A percentile compares a stretch with the other conserved stretches of the same genome.
These are phyloP conservation scores for Trichoderma citrinoviride DNA, from an alignment of 2,329 filamentous ascomycete genomes.

Conservation along the genomic window DNA sequence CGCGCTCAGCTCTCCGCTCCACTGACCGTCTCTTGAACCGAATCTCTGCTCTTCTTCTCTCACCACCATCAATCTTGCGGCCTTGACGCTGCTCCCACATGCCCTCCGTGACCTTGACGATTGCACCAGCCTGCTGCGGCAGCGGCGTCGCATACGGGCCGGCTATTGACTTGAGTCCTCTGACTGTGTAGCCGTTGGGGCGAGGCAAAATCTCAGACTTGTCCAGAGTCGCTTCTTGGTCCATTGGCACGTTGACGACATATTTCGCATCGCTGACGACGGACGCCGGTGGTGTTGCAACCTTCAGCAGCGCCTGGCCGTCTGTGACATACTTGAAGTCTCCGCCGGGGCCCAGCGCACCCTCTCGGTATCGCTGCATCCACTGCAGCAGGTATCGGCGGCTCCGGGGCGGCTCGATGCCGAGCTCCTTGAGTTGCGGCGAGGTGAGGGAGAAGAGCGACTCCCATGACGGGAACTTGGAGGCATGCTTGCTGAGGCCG, in stretches of 20 bases:
- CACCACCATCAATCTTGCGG: slow-evolving; percentile 93
- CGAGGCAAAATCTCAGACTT: slow-evolving; percentile 28
- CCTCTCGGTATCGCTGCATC: slow-evolving; percentile 79
- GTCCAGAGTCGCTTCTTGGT: slow-evolving; percentile 36
- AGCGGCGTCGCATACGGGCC: slow-evolving; percentile 72
- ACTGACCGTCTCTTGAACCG: slow-evolving; percentile 80
- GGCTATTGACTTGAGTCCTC: slow-evolving; percentile 65
- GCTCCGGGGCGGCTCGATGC: slow-evolving; percentile 79
- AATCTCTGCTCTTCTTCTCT: slow-evolving; percentile 82
- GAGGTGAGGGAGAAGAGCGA: slow-evolving; percentile 81
- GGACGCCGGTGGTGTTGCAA: slow-evolving; percentile 42
- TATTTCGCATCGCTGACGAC: slow-evolving; percentile 47
- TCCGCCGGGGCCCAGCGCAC: slow-evolving; percentile 76
- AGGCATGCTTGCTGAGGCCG: slow-evolving; percentile 73
- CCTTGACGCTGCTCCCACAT: slow-evolving; percentile 90
- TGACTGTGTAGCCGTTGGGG: slow-evolving; percentile 57
- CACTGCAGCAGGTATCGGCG: slow-evolving; percentile 83
- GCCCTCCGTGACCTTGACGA: slow-evolving; percentile 72
- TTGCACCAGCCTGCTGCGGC: slow-evolving; percentile 62
- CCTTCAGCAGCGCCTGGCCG: slow-evolving; percentile 51
- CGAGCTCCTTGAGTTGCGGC: slow-evolving; percentile 73
- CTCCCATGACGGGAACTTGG: slow-evolving; percentile 89
- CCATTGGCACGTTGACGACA: slow-evolving; percentile 55
- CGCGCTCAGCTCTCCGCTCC: slow-evolving; percentile 69
- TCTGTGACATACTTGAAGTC: slow-evolving; percentile 70